Base-by-base conservation (phyloP, 257 asterid genomes). In the Buddleja alternifolia region DNA sequence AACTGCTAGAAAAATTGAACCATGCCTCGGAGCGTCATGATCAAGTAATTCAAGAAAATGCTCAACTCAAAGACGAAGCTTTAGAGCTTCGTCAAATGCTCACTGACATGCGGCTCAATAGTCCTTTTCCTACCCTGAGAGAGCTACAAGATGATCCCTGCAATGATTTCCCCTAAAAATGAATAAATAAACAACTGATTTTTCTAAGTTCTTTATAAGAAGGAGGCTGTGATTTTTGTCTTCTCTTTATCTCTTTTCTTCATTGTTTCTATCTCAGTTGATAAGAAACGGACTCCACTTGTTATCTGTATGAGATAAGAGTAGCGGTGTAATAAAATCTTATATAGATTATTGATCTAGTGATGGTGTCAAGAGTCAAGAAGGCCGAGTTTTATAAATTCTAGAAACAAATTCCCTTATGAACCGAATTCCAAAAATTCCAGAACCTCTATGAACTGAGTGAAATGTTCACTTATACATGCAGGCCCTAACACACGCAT, bases 1-100 rank as follows among this genome's bases (percentile, higher is more conserved):
- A 81, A 15, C 90, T 93, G 68, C 59, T 85, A 0, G 87, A 88
- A 8, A 85, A 82, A 68, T 81, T 93, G 44, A 88, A 82, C 83
- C 73, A 72, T 34, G 85, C 67, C 9, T 65, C 90, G 0, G 93
- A 93, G 62, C 70, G 71, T 25, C 88, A 85, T n/a, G 89, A 84
- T 15, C 82, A 54, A 8, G 82, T 74, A 1, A 64, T 85, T 10
- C 74, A 72, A 63, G 95, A 93, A 53, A 93, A 93, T 67, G 72
- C 82, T 34, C 90, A 71, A 37, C 88, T 93, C 50, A 93, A 85
- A 72, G 93, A 84, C 55, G 90, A 90, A 62, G 70, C 80, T 50
- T 73, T 79, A 2, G 92, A 84, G 78, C 98, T 93, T 71, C 88
- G 90, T 1, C 83, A 78, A 41, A 82, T 85, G 92, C 47, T 93